A percentile compares a stretch with the other conserved stretches of the same genome.
phyloP scores from a whole-genome alignment of 371 early-diverging fungal species.

The Mortierella polycephala region DNA sequence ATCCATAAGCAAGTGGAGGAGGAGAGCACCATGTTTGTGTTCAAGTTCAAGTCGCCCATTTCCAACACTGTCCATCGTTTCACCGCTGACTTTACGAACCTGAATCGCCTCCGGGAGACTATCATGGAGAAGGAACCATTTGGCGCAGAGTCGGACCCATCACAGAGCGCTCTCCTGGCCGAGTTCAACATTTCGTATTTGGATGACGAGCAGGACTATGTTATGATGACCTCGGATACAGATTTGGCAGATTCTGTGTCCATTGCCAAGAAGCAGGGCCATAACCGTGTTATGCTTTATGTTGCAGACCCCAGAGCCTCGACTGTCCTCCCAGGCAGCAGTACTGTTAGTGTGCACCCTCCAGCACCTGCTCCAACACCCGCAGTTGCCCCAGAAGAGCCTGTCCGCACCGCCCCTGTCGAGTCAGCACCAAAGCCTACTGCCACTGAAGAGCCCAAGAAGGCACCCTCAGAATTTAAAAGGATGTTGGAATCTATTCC shows the following conservation, averaged over 20 bases:
- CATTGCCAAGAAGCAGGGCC: conserved; percentile 79
- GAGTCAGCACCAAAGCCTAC: conserved; percentile 5
- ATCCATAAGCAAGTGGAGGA: conserved; percentile 48
- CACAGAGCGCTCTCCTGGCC: conserved; percentile 57
- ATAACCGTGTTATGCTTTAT: conserved; percentile 82
- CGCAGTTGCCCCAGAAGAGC: conserved; percentile 15
- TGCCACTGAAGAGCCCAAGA: conserved; percentile 31
- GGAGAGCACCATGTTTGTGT: conserved; percentile 62
- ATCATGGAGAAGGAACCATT: conserved; percentile 64
- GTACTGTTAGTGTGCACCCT: neutral
- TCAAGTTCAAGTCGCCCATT: conserved; percentile 79
- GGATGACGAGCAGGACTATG: conserved; percentile 91
- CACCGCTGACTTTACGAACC: conserved; percentile 61
- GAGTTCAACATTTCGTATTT: conserved; percentile 80
- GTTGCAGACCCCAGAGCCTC: conserved; percentile 60
- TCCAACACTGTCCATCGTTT: conserved; percentile 80
- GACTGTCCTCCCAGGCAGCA: conserved; percentile 21
- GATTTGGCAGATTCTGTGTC: conserved; percentile 87
- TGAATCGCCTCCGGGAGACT: conserved; percentile 58
- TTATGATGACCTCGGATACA: conserved; percentile 79
- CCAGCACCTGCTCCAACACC: conserved; percentile 16
- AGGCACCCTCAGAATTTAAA: conserved; percentile 38
- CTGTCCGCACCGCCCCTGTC: conserved; percentile 16
- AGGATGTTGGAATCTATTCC: conserved; percentile 58
- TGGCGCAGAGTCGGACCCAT: conserved; percentile 62